Conservation (phyloP, 139 green algal species). For the Axilococcus clingmanii region DNA sequence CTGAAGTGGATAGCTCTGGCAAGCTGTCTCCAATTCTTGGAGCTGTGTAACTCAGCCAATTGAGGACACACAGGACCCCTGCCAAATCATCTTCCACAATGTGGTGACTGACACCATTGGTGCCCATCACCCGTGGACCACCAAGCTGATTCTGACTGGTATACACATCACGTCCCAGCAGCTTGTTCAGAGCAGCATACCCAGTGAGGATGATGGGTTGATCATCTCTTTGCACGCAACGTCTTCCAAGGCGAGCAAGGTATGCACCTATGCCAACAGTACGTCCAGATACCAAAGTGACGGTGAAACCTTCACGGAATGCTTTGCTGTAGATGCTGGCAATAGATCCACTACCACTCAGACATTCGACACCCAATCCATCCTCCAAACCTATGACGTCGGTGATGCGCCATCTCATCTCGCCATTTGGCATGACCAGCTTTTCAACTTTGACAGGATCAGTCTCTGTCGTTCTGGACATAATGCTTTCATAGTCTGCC, state of each 20-base stretch:
- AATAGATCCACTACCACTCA: slow-evolving; percentile 91
- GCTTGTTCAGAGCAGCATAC: slow-evolving; percentile 95
- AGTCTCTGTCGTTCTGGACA: not conserved
- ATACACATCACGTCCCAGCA: slow-evolving; percentile 93
- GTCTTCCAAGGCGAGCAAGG: slow-evolving; percentile 85
- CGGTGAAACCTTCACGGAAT: slow-evolving; percentile 85
- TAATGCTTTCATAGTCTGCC: slow-evolving; percentile 62
- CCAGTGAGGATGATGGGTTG: slow-evolving; percentile 99
- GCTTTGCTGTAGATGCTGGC: slow-evolving; percentile 59
- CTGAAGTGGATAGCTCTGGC: slow-evolving; percentile 43
- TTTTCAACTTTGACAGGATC: slow-evolving; percentile 11
- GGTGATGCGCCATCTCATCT: slow-evolving; percentile 20
- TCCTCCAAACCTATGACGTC: slow-evolving; percentile 93
- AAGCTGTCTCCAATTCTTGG: slow-evolving; percentile 39
- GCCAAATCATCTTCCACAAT: slow-evolving; percentile 90
- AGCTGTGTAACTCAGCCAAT: slow-evolving; percentile 69
- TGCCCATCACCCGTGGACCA: slow-evolving; percentile 87
- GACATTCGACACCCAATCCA: slow-evolving; percentile 94
- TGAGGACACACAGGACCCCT: slow-evolving; percentile 37
- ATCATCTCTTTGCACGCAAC: slow-evolving; percentile 82
- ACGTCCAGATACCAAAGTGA: slow-evolving; percentile 83
- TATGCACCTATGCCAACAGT: slow-evolving; percentile 98
- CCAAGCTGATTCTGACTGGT: slow-evolving; percentile 93
- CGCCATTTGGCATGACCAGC: slow-evolving; percentile 12
- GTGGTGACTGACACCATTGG: slow-evolving; percentile 90